Evolutionary conservation across 2,329 filamentous ascomycete species (phyloP).

Genomic region (Thielaviopsis ethacetica): DNA sequence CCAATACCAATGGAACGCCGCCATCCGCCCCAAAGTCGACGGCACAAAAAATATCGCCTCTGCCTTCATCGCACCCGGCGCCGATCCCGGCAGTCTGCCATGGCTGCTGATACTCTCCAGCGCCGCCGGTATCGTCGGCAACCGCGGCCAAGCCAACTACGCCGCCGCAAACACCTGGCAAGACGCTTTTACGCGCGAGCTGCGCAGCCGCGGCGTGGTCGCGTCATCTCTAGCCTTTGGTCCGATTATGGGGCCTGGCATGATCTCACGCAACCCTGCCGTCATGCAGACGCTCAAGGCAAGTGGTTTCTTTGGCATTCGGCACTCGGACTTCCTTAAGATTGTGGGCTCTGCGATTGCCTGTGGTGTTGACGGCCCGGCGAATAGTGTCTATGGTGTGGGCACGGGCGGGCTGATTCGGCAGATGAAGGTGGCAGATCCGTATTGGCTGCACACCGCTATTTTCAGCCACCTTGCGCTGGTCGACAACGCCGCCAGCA

Average conservation of each 20-base stretch:
- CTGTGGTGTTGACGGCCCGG: constrained; percentile 19
- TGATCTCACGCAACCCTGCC: constrained; percentile 33
- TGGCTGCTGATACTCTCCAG: constrained; percentile 15
- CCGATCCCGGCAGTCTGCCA: constrained; percentile 22
- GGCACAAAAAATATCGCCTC: constrained; percentile 26
- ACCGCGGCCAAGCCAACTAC: constrained; percentile 41
- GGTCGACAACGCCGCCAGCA: constrained; percentile 24
- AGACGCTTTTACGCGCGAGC: constrained; percentile 28
- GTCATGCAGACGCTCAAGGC: constrained; percentile 32
- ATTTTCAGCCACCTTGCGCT: constrained; percentile 32
- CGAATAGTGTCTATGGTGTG: constrained; percentile 34
- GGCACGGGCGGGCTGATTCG: constrained; percentile 36
- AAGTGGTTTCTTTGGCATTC: constrained; percentile 37
- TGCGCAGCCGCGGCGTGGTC: constrained; percentile 22
- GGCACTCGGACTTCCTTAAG: constrained; percentile 31
- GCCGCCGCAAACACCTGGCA: constrained; percentile 36
- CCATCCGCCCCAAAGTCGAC: constrained; percentile 21
- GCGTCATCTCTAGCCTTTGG: constrained; percentile 36
- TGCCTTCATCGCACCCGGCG: constrained; percentile 13
- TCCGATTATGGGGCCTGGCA: constrained; percentile 35
- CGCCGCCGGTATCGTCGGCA: constrained; percentile 31
- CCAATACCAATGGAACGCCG: constrained; percentile 19
- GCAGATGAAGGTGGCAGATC: constrained; percentile 35
- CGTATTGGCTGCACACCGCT: constrained; percentile 36
- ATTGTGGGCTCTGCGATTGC: constrained; percentile 31